Evolutionary conservation across 2,329 filamentous ascomycete species (phyloP), one percentile per base, ranked within the genome.

Genomic region (Colletotrichum phormii): DNA sequence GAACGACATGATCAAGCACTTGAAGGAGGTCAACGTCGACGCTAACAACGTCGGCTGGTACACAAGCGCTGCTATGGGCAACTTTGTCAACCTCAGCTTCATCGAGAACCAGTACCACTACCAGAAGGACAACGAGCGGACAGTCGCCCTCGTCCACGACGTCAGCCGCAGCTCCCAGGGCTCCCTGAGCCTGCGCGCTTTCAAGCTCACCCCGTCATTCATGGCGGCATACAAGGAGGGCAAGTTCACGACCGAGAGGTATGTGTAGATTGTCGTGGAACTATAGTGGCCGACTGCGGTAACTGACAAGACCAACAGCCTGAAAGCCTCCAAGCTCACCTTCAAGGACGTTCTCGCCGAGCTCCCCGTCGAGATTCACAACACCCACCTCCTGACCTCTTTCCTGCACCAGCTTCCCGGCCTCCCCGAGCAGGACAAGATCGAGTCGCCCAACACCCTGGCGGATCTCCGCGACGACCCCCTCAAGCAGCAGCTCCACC

Each of bases 41-140:
- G 97, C 97, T 77, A 98, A 98, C 88, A 97, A 95, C 80, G 95
- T 97, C 73, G 97, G 97, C 79, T 99, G 95, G 95, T 99, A 99
- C 87, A 98, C 95, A 72, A 98, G 95, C 86, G 95, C 95, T 75
- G 98, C 95, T 84, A 97, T 99, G 94, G 97, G 97, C 84, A 98
- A 98, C 89, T 98, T 98, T 79, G 89, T 98, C 88, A 98, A 95
- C 88, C 84, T 93, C 81, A 94, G 93, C 87, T 95, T 98, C 81
- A 94, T 99, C 84, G 97, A 99, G 89, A 99, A 98, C 88, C 95
- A 98, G 85, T 95, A 92, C 86, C 94, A 95, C 87, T 98, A 98
- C 88, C 97, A 99, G 88, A 97, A 94, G 84, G 94, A 97, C 79
- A 97, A 98, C 82, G 94, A 97, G 84, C 89, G 90, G 83, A 95